Evolutionary conservation across 164 flowering plant species (phyloP).

Genomic region (Stephania japonica): DNA sequence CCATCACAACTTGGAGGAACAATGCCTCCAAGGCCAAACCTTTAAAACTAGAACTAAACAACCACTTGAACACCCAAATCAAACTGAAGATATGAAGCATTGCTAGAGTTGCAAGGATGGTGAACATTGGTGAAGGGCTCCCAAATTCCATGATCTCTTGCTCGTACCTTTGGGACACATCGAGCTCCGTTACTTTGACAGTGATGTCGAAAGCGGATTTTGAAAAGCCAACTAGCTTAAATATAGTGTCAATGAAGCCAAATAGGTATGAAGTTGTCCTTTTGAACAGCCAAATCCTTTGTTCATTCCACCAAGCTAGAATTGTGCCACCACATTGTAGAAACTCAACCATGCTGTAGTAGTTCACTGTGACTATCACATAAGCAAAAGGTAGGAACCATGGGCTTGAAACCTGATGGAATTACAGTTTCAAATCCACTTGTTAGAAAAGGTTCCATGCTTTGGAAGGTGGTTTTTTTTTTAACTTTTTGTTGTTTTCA

Average conservation of each 20-base stretch:
- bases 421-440: too few species aligned
- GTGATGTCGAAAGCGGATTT: conserved; percentile 40
- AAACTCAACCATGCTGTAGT: conserved; percentile 35
- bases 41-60: conserved; percentile 1
- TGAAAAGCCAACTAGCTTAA: conserved; percentile 34
- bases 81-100: conserved; percentile 48
- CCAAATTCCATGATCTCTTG: conserved; percentile 66
- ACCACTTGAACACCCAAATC: conserved; percentile 22
- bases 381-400: conserved; percentile 64
- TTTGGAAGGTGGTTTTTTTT: too few species aligned
- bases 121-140: conserved; percentile 43
- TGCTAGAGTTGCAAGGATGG: conserved; percentile 47
- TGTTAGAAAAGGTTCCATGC: neutral
- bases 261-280: conserved; percentile 52
- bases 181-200: conserved; percentile 47
- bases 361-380: conserved; percentile 25
- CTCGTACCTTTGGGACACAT: conserved; percentile 38
- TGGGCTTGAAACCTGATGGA: conserved; percentile 48
- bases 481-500: too few species aligned
- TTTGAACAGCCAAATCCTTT: conserved; percentile 65
- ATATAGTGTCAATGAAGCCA: conserved; percentile 36
- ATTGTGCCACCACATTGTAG: conserved; percentile 43
- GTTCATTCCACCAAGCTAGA: conserved; percentile 64
- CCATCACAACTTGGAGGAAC: conserved; percentile 40
- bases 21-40: conserved; percentile 6